phyloP scores from a whole-genome alignment of 495 filamentous ascomycete species.

The Xylaria intraflava region DNA sequence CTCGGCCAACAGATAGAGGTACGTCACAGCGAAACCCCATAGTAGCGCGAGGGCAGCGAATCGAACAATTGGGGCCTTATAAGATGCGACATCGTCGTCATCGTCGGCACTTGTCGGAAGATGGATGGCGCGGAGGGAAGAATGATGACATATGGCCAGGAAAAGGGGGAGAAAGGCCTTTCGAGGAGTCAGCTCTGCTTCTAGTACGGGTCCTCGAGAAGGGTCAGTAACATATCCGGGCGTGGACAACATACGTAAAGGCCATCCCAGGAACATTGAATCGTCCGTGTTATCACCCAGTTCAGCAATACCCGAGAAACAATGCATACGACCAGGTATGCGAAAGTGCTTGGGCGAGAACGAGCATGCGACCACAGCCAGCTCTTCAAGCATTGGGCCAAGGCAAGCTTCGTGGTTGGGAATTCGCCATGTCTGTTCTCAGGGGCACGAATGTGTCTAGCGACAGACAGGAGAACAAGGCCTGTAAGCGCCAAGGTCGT shows the following conservation, averaged over 20 bases:
- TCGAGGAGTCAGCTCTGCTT: background rate
- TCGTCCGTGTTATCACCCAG: slow-evolving; percentile 22
- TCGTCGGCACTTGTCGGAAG: slow-evolving; percentile 15
- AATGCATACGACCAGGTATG: slow-evolving; percentile 15
- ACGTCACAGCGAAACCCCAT: slow-evolving; percentile 22
- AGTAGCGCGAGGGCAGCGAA: slow-evolving; percentile 16
- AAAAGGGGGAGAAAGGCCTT: slow-evolving; percentile 23
- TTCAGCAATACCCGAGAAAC: slow-evolving; percentile 18
- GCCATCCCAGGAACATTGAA: slow-evolving; percentile 28
- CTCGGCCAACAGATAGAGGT: slow-evolving; percentile 17
- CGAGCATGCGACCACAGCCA: slow-evolving; percentile 11
- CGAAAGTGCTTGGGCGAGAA: slow-evolving; percentile 9
- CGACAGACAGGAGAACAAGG: slow-evolving; percentile 14
- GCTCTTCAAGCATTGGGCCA: slow-evolving; percentile 10
- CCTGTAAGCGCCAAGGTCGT: slow-evolving; percentile 15
- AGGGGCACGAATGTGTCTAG: slow-evolving; percentile 10
- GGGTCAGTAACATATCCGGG: no score
- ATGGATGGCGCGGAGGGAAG: slow-evolving; percentile 10
- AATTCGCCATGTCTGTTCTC: background rate
- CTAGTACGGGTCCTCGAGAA: background rate
- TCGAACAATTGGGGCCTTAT: slow-evolving; percentile 2
- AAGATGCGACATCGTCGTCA: slow-evolving; percentile 13
- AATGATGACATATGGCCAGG: slow-evolving; percentile 12
- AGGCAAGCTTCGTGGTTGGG: background rate
- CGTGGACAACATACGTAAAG: slow-evolving; percentile 17